These are phyloP conservation scores for Prasinococcaceae sp. DNA, from an alignment of 139 green algal species.

Conservation along the genomic window DNA sequence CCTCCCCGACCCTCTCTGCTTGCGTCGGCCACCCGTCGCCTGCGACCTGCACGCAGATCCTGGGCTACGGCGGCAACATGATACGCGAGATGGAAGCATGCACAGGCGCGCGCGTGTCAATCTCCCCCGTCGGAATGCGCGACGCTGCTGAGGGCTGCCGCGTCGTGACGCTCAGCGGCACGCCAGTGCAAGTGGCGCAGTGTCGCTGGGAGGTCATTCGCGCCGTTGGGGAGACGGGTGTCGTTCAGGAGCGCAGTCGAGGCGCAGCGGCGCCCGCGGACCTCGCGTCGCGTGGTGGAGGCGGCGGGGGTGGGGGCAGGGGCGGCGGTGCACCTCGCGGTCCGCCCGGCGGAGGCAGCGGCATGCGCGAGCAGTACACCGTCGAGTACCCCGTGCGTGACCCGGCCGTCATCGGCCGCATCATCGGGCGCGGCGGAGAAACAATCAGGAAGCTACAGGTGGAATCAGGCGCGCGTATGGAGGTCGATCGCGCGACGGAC, in stretches of 20 bases:
- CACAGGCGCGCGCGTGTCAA: neutral
- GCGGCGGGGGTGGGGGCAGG: neutral
- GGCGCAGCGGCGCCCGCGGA: too few species aligned
- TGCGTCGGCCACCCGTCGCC: too few species aligned
- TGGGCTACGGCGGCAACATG: slow-evolving; percentile 7
- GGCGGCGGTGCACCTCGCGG: neutral
- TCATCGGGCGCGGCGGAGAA: slow-evolving; percentile 8
- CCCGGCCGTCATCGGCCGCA: neutral
- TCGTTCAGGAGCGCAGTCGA: too few species aligned
- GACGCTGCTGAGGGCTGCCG: neutral
- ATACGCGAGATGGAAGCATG: neutral
- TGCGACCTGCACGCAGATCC: too few species aligned
- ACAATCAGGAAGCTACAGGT: slow-evolving; percentile 2
- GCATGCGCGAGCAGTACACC: neutral
- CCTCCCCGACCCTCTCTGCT: too few species aligned
- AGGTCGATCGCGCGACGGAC: neutral
- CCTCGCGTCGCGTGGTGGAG: too few species aligned
- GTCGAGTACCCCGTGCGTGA: neutral
- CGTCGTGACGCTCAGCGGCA: neutral
- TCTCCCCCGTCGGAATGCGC: neutral
- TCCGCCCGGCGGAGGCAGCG: neutral
- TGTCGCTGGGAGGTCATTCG: neutral
- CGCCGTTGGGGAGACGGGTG: neutral
- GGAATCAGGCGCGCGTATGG: neutral
- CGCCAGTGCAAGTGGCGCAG: neutral